phyloP scores from a whole-genome alignment of 352 stramenopile genomes.

The Pythium myriotylum region DNA sequence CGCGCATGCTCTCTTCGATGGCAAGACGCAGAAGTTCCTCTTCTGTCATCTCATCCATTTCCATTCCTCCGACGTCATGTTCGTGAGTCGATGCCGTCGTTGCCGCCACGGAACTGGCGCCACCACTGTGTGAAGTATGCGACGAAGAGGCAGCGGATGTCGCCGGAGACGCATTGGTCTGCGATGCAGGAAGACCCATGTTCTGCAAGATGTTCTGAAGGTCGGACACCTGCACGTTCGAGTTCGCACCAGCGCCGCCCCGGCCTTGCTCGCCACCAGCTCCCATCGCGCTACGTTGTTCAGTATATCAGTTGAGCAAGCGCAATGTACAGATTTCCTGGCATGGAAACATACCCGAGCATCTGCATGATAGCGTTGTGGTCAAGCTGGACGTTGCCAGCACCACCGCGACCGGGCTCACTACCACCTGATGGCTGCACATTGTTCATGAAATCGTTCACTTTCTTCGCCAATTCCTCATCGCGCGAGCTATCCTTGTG shows the following conservation, averaged over 20 bases:
- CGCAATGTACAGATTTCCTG: not conserved
- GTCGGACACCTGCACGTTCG: conserved; percentile 81
- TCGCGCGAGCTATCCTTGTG: conserved; percentile 89
- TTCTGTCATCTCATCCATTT: conserved; percentile 88
- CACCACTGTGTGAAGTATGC: conserved; percentile 68
- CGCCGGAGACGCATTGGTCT: conserved; percentile 69
- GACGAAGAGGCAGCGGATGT: conserved; percentile 78
- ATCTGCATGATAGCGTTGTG: conserved; percentile 93
- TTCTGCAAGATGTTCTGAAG: conserved; percentile 89
- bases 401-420: conserved; percentile 33
- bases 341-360: conserved; percentile 53
- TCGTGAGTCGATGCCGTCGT: conserved; percentile 78
- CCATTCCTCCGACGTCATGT: conserved; percentile 78
- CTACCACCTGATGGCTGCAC: conserved; percentile 46
- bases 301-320: not conserved
- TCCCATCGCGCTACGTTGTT: conserved; percentile 57
- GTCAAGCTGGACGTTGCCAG: conserved; percentile 80
- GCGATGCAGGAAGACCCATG: conserved; percentile 77
- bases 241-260: conserved; percentile 29
- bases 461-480: conserved; percentile 84
- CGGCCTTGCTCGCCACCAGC: conserved; percentile 70
- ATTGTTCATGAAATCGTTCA: conserved; percentile 91
- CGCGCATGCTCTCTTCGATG: conserved; percentile 89
- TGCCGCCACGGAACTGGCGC: conserved; percentile 63
- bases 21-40: conserved; percentile 83